Percentiles rank a stretch among this genome's conserved stretches.
Evolutionary conservation across 192 early-diverging fungal genomes (phyloP).

Genomic region (Geranomyces michiganensis): DNA sequence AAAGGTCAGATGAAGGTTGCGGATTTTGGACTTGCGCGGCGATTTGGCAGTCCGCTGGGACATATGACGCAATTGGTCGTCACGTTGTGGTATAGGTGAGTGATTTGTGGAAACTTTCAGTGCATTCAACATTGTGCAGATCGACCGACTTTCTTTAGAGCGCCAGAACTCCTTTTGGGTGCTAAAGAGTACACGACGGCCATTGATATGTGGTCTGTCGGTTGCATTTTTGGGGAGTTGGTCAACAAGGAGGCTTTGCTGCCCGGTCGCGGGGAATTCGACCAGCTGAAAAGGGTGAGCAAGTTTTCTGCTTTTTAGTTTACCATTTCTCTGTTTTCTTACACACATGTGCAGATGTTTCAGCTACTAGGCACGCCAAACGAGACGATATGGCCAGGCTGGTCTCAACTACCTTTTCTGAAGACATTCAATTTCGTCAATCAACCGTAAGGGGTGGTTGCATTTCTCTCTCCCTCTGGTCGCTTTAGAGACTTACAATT

Average conservation of each 20-base stretch:
- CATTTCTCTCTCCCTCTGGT: too few species aligned
- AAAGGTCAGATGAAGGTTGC: conserved; percentile 77
- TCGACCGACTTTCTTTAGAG: conserved; percentile 47
- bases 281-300: conserved; percentile 79
- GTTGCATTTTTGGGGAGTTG: conserved; percentile 97
- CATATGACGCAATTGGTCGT: conserved; percentile 73
- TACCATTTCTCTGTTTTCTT: neutral
- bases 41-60: conserved; percentile 57
- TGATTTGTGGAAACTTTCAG: neutral
- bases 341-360: conserved; percentile 65
- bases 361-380: conserved; percentile 85
- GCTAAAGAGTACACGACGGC: conserved; percentile 88
- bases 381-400: conserved; percentile 82
- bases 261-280: conserved; percentile 86
- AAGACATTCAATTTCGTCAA: conserved; percentile 74
- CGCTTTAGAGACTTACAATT: too few species aligned
- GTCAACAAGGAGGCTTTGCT: conserved; percentile 82
- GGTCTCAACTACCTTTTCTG: conserved; percentile 67
- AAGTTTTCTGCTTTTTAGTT: neutral
- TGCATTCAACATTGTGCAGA: neutral
- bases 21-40: conserved; percentile 59
- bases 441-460: conserved; percentile 52
- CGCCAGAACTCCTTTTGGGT: conserved; percentile 90
- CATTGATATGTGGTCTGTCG: conserved; percentile 89
- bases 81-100: conserved; percentile 93